A percentile compares a stretch with the other conserved stretches of the same genome.
Conservation (phyloP, 192 early-diverging fungal species). For the Coemansia sp. region DNA sequence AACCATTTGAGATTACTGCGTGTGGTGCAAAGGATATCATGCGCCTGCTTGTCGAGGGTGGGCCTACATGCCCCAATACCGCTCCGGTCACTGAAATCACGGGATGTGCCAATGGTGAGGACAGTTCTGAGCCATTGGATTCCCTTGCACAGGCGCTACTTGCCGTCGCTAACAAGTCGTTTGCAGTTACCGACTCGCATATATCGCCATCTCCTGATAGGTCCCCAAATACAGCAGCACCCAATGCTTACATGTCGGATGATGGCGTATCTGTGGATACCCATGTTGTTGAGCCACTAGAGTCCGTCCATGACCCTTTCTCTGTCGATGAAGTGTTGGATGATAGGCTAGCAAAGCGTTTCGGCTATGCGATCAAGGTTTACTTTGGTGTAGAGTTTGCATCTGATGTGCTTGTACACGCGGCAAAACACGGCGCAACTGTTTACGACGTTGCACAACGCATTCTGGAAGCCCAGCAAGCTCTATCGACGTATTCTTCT, state of each 20-base stretch:
- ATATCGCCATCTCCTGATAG: neutral
- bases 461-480: slow-evolving; percentile 57
- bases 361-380: slow-evolving; percentile 79
- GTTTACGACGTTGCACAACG: slow-evolving; percentile 54
- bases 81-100: too few relatives aligned
- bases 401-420: slow-evolving; percentile 40
- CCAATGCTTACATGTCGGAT: neutral
- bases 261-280: slow-evolving; percentile 39
- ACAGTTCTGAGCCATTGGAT: slow-evolving; percentile 14
- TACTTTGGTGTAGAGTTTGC: slow-evolving; percentile 90
- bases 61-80: too few relatives aligned
- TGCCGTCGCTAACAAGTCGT: slow-evolving; percentile 42
- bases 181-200: slow-evolving; percentile 48
- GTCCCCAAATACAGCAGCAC: neutral
- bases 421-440: slow-evolving; percentile 54
- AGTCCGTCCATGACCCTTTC: slow-evolving; percentile 33
- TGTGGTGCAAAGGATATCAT: slow-evolving; percentile 28
- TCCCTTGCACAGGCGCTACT: slow-evolving; percentile 40
- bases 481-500: slow-evolving; percentile 57
- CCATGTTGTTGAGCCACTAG: slow-evolving; percentile 48
- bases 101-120: neutral
- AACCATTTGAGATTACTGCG: slow-evolving; percentile 75
- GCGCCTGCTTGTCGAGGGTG: slow-evolving; percentile 9
- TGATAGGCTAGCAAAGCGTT: slow-evolving; percentile 64
- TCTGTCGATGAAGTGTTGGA: slow-evolving; percentile 37